Conservation (phyloP, 129 eudicot genomes). For the Kitagawia praeruptora region DNA sequence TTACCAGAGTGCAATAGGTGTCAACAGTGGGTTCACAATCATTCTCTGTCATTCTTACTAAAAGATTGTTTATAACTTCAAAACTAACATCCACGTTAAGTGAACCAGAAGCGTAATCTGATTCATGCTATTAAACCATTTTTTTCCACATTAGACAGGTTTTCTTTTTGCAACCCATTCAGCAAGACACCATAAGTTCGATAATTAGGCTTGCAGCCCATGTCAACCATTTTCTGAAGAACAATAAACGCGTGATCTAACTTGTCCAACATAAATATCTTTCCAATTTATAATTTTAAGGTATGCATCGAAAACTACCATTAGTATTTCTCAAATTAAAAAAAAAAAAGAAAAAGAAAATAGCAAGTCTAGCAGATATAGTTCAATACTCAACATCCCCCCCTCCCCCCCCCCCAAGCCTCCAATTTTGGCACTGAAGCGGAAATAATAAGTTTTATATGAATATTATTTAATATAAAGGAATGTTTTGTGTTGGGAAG, state of each 20-base stretch:
- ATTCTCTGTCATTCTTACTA: slow-evolving; percentile 46
- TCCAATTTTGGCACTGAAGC: too few relatives aligned
- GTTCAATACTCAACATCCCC: too few relatives aligned
- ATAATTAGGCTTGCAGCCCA: slow-evolving; percentile 60
- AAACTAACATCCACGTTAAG: slow-evolving; percentile 30
- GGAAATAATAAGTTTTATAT: too few relatives aligned
- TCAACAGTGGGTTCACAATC: slow-evolving; percentile 63
- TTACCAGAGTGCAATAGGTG: slow-evolving; percentile 41
- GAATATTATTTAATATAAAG: too few relatives aligned
- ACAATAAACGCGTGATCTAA: slow-evolving; percentile 51
- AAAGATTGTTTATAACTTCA: slow-evolving; percentile 27
- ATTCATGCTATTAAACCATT: slow-evolving; percentile 37
- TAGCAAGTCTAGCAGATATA: too few relatives aligned
- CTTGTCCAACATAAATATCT: slow-evolving; percentile 39
- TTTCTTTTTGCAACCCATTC: slow-evolving; percentile 54
- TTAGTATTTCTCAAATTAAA: too few relatives aligned
- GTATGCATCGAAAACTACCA: too few relatives aligned
- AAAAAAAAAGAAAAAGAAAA: too few relatives aligned
- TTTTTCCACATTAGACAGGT: slow-evolving; percentile 30
- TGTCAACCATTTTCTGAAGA: slow-evolving; percentile 46
- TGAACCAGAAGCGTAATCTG: slow-evolving; percentile 16
- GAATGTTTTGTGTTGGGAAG: too few relatives aligned
- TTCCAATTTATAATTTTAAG: too few relatives aligned
- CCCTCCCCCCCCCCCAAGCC: too few relatives aligned
- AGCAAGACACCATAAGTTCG: slow-evolving; percentile 50